Evolutionary conservation across 768 basidiomycete species (phyloP).

Genomic region (Phanerodontia chrysosporium): DNA sequence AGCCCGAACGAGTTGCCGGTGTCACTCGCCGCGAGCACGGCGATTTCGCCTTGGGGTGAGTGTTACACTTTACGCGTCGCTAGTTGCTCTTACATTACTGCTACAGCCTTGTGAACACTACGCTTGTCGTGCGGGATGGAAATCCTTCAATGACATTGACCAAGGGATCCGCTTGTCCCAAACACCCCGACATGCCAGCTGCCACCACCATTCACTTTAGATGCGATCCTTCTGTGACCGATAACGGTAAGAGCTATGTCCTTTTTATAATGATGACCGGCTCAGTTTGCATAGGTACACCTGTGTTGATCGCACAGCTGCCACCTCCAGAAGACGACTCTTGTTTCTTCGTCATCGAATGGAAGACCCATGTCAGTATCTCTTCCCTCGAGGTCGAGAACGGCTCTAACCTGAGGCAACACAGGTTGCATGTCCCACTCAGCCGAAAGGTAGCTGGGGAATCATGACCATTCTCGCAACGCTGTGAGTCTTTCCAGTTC

Average conservation of each 20-base stretch:
- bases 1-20: slow-evolving; percentile 53
- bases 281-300: slow-evolving; percentile 31
- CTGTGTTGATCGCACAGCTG: slow-evolving; percentile 60
- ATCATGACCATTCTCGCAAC: slow-evolving; percentile 53
- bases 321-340: slow-evolving; percentile 60
- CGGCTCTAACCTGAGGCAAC: not conserved
- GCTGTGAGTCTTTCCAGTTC: slow-evolving; percentile 41
- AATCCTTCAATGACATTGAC: slow-evolving; percentile 53
- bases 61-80: not conserved
- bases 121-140: slow-evolving; percentile 48
- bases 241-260: not conserved
- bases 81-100: not conserved
- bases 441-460: slow-evolving; percentile 50
- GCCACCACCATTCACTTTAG: slow-evolving; percentile 73
- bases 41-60: slow-evolving; percentile 72
- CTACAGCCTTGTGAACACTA: slow-evolving; percentile 57
- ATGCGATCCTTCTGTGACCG: slow-evolving; percentile 59
- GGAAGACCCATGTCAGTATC: slow-evolving; percentile 67
- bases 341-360: slow-evolving; percentile 83
- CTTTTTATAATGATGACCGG: not conserved
- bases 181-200: slow-evolving; percentile 41
- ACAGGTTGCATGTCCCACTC: slow-evolving; percentile 71
- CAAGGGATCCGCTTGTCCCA: slow-evolving; percentile 61
- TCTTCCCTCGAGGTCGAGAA: not conserved
- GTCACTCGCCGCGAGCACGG: slow-evolving; percentile 58